Evolutionary conservation across 2,329 filamentous ascomycete genomes (phyloP).

Genomic region (Trichophyton simii): DNA sequence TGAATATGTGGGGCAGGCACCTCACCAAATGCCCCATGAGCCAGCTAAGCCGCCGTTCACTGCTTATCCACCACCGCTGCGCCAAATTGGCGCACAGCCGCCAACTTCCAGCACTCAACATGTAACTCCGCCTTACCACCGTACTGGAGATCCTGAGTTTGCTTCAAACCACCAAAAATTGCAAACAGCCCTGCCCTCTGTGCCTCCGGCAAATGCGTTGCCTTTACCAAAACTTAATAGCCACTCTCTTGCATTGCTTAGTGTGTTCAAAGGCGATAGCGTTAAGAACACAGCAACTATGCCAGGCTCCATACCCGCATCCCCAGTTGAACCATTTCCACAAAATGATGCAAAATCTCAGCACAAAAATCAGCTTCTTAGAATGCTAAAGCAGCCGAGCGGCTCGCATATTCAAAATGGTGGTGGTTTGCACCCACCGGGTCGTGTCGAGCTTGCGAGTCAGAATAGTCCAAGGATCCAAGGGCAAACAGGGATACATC

Average conservation of each 20-base stretch:
- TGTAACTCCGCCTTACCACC: conserved; percentile 32
- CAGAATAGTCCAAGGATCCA: conserved; percentile 17
- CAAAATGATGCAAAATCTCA: conserved; percentile 20
- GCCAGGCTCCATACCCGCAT: conserved; percentile 14
- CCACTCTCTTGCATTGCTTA: conserved; percentile 46
- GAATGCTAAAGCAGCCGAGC: conserved; percentile 17
- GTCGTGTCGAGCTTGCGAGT: conserved; percentile 36
- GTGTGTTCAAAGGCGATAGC: conserved; percentile 40
- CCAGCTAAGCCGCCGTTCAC: background rate
- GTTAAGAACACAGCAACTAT: conserved; percentile 18
- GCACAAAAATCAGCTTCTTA: conserved; percentile 28
- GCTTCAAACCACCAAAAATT: conserved; percentile 24
- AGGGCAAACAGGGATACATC: background rate
- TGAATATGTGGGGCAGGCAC: background rate
- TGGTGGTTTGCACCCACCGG: conserved; percentile 2
- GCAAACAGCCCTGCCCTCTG: conserved; percentile 23
- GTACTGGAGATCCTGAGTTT: conserved; percentile 36
- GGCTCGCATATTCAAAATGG: background rate
- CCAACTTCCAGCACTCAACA: background rate
- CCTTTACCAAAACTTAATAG: conserved; percentile 46
- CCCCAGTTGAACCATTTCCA: conserved; percentile 9
- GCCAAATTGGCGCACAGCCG: background rate
- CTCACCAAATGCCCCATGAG: background rate
- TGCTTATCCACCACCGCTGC: background rate
- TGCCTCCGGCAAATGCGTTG: conserved; percentile 46